Percentiles rank a stretch among this genome's conserved stretches.
These are phyloP conservation scores for Iris macrosiphon DNA, from an alignment of 106 monocot species.

Conservation along the genomic window DNA sequence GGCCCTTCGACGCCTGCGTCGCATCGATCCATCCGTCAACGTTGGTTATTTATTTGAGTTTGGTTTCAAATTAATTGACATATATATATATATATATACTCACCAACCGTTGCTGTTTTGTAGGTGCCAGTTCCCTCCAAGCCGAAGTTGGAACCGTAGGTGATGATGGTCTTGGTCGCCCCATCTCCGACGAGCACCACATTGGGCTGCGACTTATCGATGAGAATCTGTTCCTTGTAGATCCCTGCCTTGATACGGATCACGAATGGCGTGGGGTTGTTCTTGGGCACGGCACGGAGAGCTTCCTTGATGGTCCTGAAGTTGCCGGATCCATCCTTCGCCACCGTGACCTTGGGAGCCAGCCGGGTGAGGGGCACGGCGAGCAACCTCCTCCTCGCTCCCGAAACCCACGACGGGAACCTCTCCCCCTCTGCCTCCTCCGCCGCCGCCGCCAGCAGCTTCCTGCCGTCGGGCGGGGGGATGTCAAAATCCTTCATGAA, in stretches of 20 bases:
- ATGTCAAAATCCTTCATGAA: background rate
- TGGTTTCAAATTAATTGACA: no score
- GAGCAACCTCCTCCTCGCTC: constrained; percentile 10
- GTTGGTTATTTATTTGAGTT: no score
- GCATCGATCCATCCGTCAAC: background rate
- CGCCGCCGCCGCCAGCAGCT: constrained; percentile 2
- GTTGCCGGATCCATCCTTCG: constrained; percentile 31
- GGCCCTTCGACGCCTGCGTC: constrained; percentile 21
- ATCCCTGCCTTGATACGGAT: constrained; percentile 29
- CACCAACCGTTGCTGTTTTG: constrained; percentile 37
- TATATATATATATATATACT: no score
- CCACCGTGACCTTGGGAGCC: constrained; percentile 25
- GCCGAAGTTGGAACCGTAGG: constrained; percentile 23
- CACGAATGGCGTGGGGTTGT: constrained; percentile 11
- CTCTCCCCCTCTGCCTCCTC: background rate
- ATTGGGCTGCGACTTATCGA: constrained; percentile 15
- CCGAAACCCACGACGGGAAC: constrained; percentile 15
- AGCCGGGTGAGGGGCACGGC: constrained; percentile 5
- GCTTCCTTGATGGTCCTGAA: constrained; percentile 27
- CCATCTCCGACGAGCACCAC: constrained; percentile 38
- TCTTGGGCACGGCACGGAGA: constrained; percentile 3
- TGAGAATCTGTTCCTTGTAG: constrained; percentile 21
- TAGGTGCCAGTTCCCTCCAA: constrained; percentile 13
- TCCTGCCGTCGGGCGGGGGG: background rate
- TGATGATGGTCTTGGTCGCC: constrained; percentile 21